Percentiles rank a stretch among this genome's conserved stretches.
These are phyloP conservation scores for Trichosporon sp. DNA, from an alignment of 1,284 basidiomycete species.

Conservation along the genomic window DNA sequence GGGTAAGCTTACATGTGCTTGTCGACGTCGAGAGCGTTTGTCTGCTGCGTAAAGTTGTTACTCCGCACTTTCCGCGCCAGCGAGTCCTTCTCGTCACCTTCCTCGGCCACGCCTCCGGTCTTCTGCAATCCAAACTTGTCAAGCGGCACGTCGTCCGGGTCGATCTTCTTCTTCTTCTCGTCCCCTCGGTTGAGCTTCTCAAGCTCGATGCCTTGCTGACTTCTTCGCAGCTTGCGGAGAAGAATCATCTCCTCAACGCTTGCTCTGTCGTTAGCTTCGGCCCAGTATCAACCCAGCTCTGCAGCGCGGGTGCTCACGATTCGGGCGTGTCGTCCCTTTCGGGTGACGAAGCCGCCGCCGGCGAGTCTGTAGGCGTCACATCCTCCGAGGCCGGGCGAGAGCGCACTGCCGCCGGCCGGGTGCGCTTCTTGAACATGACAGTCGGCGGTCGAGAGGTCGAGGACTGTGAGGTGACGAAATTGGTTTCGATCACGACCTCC, in stretches of 20 bases:
- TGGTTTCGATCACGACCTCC: neutral
- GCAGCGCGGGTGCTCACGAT: slow-evolving; percentile 11
- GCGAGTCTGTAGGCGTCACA: slow-evolving; percentile 2
- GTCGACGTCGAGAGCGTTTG: slow-evolving; percentile 90
- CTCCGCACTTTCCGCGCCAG: slow-evolving; percentile 65
- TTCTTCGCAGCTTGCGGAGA: slow-evolving; percentile 67
- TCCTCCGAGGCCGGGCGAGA: slow-evolving; percentile 23
- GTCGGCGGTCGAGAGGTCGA: neutral
- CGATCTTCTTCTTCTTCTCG: slow-evolving; percentile 51
- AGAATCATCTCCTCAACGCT: slow-evolving; percentile 75
- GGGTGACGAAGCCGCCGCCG: slow-evolving; percentile 1
- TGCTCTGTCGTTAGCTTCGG: slow-evolving; percentile 17
- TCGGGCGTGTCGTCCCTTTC: slow-evolving; percentile 11
- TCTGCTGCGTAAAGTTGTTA: slow-evolving; percentile 96
- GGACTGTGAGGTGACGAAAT: neutral
- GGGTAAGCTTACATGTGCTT: slow-evolving; percentile 80
- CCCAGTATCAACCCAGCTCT: too few species aligned
- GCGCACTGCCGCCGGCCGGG: slow-evolving; percentile 43
- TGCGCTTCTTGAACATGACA: slow-evolving; percentile 50
- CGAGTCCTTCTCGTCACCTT: slow-evolving; percentile 57
- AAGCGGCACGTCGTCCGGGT: slow-evolving; percentile 44
- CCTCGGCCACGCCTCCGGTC: neutral
- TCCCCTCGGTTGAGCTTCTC: slow-evolving; percentile 80
- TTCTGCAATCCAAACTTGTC: slow-evolving; percentile 54
- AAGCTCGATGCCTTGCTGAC: slow-evolving; percentile 72